Percentiles rank a stretch among this genome's conserved stretches.
phyloP scores from a whole-genome alignment of 345 rosid genomes.

The Iberis pinnata region DNA sequence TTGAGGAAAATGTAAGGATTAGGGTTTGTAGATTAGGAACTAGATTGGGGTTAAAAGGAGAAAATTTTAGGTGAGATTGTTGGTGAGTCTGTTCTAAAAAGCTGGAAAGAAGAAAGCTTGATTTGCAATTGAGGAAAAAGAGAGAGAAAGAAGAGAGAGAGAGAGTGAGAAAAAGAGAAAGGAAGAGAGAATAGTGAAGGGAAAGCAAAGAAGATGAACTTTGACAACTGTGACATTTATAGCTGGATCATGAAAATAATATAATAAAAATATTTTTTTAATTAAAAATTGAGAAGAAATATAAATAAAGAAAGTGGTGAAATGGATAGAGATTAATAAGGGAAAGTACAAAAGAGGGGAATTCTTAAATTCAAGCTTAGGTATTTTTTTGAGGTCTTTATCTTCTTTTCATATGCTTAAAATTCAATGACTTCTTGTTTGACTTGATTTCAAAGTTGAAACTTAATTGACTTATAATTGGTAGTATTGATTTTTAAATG shows the following conservation, averaged over 20 bases:
- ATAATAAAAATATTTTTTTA: neutral
- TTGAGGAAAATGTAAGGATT: neutral
- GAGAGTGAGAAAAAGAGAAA: conserved; percentile 22
- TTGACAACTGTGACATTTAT: conserved; percentile 40
- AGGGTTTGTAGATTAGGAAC: conserved; percentile 11
- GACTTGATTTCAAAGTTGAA: neutral
- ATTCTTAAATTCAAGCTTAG: no score
- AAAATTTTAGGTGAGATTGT: conserved; percentile 45
- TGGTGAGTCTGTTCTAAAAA: conserved; percentile 48
- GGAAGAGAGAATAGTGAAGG: conserved; percentile 37
- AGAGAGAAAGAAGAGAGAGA: conserved; percentile 26
- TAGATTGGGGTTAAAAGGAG: conserved; percentile 6
- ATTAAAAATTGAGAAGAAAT: neutral
- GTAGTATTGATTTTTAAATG: no score
- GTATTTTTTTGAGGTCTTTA: no score
- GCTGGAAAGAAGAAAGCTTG: conserved; percentile 54
- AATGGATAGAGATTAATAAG: neutral
- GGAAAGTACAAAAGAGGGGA: no score
- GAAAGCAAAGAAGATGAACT: conserved; percentile 37
- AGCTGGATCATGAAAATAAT: conserved; percentile 14
- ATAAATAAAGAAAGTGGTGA: neutral
- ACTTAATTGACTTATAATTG: no score
- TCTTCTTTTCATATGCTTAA: no score
- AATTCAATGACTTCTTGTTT: no score
- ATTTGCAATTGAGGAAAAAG: conserved; percentile 82